A percentile compares a stretch with the other conserved stretches of the same genome.
Conservation (phyloP, 2,329 filamentous ascomycete species). For the Didymella pomorum region DNA sequence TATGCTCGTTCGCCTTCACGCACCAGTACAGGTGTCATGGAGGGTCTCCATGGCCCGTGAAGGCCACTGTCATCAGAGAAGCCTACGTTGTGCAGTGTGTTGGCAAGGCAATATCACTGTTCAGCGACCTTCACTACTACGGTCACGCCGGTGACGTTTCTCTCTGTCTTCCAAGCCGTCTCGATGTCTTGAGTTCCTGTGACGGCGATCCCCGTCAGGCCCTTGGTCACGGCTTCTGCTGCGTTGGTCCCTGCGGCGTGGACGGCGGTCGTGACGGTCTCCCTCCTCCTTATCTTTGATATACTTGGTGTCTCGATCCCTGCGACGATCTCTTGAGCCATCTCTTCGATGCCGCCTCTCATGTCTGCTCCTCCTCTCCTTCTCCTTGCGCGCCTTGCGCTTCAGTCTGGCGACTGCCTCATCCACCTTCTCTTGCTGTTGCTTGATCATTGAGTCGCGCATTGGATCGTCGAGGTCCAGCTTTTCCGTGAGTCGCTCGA, state of each 20-base stretch:
- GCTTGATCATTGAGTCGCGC: constrained; percentile 87
- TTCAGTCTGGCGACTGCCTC: constrained; percentile 68
- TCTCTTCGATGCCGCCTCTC: constrained; percentile 39
- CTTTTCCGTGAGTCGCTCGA: constrained; percentile 76
- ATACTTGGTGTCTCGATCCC: constrained; percentile 29
- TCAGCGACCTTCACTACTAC: constrained; percentile 18
- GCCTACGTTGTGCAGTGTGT: neutral
- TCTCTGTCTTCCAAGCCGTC: constrained; percentile 25
- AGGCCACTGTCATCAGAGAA: neutral
- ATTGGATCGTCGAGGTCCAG: constrained; percentile 98
- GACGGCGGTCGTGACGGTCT: constrained; percentile 18
- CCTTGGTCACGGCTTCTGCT: constrained; percentile 28
- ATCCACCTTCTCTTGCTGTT: constrained; percentile 89
- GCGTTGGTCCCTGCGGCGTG: constrained; percentile 23
- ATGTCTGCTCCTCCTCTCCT: constrained; percentile 50
- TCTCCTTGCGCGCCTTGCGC: constrained; percentile 57
- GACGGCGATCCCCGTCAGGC: constrained; percentile 23
- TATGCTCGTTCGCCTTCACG: neutral
- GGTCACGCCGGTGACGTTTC: constrained; percentile 25
- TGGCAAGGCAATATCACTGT: neutral
- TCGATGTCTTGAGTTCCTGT: constrained; percentile 16
- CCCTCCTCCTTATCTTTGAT: constrained; percentile 33
- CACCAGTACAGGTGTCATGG: neutral
- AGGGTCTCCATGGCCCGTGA: neutral
- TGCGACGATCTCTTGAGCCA: constrained; percentile 35